phyloP scores from a whole-genome alignment of 2,329 filamentous ascomycete species.

The Beauveria scarabaeidicola region DNA sequence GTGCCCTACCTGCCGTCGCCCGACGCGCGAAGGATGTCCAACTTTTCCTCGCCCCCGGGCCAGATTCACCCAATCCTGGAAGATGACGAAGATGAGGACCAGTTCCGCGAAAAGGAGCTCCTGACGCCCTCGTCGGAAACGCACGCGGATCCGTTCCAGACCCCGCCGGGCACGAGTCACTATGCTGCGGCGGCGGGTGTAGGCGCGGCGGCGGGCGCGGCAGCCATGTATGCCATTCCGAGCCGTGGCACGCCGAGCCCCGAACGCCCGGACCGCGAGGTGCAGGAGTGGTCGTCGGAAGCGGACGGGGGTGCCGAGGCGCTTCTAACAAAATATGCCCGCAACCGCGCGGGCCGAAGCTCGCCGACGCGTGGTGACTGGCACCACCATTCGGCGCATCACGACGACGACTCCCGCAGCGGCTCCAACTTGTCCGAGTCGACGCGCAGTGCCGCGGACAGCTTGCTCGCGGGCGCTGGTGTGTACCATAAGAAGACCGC shows the following conservation, averaged over 20 bases:
- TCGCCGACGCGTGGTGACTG: constrained; percentile 33
- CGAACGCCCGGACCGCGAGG: constrained; percentile 42
- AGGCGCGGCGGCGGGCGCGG: not conserved
- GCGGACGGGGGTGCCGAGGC: constrained; percentile 44
- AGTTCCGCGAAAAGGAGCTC: constrained; percentile 21
- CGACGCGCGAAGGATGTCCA: constrained; percentile 18
- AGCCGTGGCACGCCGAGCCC: constrained; percentile 32
- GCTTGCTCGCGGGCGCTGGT: constrained; percentile 28
- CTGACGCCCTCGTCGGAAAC: constrained; percentile 28
- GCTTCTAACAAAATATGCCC: constrained; percentile 38
- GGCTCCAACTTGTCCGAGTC: constrained; percentile 50
- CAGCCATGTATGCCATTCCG: constrained; percentile 15
- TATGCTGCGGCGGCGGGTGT: constrained; percentile 14
- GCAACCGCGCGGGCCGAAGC: constrained; percentile 23
- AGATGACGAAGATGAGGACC: constrained; percentile 44
- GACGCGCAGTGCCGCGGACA: constrained; percentile 37
- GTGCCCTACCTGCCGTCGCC: constrained; percentile 19
- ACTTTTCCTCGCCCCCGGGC: constrained; percentile 25
- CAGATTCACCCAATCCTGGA: constrained; percentile 52
- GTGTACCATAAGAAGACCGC: constrained; percentile 28
- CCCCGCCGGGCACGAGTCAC: constrained; percentile 24
- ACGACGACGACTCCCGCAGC: constrained; percentile 44
- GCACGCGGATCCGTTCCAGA: constrained; percentile 43
- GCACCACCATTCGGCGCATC: constrained; percentile 24
- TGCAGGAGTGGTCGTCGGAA: constrained; percentile 50